A percentile compares a stretch with the other conserved stretches of the same genome.
Conservation (phyloP, 768 basidiomycete genomes). For the Boletus huronensis region DNA sequence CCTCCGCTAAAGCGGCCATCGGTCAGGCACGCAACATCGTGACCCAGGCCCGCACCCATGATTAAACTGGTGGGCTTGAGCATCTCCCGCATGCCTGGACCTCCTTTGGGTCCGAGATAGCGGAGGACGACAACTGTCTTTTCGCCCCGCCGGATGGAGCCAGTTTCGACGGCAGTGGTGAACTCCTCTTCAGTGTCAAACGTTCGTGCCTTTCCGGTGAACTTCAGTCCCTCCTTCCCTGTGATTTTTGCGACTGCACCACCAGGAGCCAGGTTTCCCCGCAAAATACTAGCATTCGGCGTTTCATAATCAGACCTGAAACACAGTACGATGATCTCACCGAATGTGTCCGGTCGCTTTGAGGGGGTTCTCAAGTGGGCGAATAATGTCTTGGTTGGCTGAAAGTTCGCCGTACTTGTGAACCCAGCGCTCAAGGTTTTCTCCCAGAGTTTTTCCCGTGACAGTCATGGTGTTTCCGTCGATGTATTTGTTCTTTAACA, state of each 20-base stretch:
- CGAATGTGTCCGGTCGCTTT: slow-evolving; percentile 88
- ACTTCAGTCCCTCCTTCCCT: slow-evolving; percentile 88
- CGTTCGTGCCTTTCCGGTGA: slow-evolving; percentile 87
- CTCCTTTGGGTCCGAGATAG: slow-evolving; percentile 96
- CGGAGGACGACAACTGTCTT: slow-evolving; percentile 95
- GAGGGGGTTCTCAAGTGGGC: slow-evolving; percentile 83
- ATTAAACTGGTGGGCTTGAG: slow-evolving; percentile 96
- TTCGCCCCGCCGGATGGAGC: slow-evolving; percentile 88
- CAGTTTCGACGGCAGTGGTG: slow-evolving; percentile 80
- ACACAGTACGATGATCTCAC: slow-evolving; percentile 35
- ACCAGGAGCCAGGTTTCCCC: slow-evolving; percentile 89
- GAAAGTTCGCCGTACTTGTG: slow-evolving; percentile 77
- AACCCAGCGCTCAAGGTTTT: slow-evolving; percentile 89
- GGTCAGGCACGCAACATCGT: slow-evolving; percentile 94
- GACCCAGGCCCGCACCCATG: slow-evolving; percentile 96
- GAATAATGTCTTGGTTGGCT: slow-evolving; percentile 75
- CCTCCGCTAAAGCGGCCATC: slow-evolving; percentile 98
- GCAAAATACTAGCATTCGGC: slow-evolving; percentile 61
- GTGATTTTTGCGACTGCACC: slow-evolving; percentile 98
- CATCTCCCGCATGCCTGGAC: slow-evolving; percentile 99
- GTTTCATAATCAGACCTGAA: slow-evolving; percentile 1
- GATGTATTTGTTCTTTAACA: slow-evolving; percentile 84
- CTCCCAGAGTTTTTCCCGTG: slow-evolving; percentile 84
- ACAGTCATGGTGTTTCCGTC: slow-evolving; percentile 91
- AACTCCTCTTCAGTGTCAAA: slow-evolving; percentile 93